Base-by-base conservation (phyloP, 2,329 filamentous ascomycete genomes). In the Aspergillus sp. region DNA sequence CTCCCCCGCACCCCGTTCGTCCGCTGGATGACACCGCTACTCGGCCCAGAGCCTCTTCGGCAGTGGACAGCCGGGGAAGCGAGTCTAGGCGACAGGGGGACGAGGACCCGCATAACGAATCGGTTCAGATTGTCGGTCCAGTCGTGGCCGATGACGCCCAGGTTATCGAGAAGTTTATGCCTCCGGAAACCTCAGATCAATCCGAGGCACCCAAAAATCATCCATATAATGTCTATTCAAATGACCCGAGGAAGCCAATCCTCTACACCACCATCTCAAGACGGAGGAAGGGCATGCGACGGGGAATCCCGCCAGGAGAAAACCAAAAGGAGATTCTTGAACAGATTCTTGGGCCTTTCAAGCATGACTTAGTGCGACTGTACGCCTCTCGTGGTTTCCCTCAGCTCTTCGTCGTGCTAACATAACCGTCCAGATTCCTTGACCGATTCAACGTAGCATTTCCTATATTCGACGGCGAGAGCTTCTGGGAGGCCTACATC, bases 71-170 rank as follows among this genome's bases (percentile, higher is more conserved):
- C 45, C 72, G 73, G 26, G 68, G 66, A 52, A 74, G 65, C 58
- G 71, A 74, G 32, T 56, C 68, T 52, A 67, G 69, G 53, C 71
- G 74, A 54, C 72, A 71, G 56, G 69, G 67, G 52, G 57, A 67
- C 26, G 72, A 76, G 12, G 73, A 75, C 49, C 73, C 71, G 7
- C 73, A 76, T 6, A 77, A 78, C 59, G 76, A 79, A 62, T 79
- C 76, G 1, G 75, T 79, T 42, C 82, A 86, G 63, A 86, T 88
- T 59, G 80, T 88, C 54, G 84, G 85, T 0, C 85, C 85, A 0
- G 83, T 84, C 6, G 80, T 84, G 6, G 85, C 84, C 5, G 82
- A 82, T 52, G 85, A 88, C 72, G 85, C 82, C 1, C 84, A 87
- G 55, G 79, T 87, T 11, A 77, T 87, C 50, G 82, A 85, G n/a